phyloP scores from a whole-genome alignment of 2,329 filamentous ascomycete species.

The Scytalidium lignicola region DNA sequence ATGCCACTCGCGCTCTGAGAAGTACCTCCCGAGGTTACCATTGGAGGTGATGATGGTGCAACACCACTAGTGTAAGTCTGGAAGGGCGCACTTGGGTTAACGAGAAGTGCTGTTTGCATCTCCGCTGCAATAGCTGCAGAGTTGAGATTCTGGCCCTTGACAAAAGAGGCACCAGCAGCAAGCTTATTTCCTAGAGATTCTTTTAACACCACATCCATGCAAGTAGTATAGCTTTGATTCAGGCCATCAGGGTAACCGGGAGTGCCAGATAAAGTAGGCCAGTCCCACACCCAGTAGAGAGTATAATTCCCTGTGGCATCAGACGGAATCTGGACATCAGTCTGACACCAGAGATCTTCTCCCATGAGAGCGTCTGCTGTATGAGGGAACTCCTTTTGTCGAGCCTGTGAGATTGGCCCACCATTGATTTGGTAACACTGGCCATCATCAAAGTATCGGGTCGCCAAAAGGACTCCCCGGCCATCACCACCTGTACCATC shows the following conservation, averaged over 20 bases:
- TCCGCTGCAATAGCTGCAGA: slow-evolving; percentile 35
- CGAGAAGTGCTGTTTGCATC: background rate
- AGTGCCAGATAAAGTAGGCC: slow-evolving; percentile 56
- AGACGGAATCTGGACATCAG: slow-evolving; percentile 68
- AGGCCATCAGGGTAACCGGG: slow-evolving; percentile 39
- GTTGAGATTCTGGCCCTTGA: slow-evolving; percentile 35
- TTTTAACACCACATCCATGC: slow-evolving; percentile 43
- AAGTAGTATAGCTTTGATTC: slow-evolving; percentile 55
- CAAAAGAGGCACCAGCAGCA: slow-evolving; percentile 24
- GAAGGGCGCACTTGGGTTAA: background rate
- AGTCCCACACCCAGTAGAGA: slow-evolving; percentile 97
- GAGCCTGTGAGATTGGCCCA: slow-evolving; percentile 47
- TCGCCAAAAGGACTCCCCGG: slow-evolving; percentile 69
- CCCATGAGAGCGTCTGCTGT: slow-evolving; percentile 46
- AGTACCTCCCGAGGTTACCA: background rate
- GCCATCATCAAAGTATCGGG: slow-evolving; percentile 81
- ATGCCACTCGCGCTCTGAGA: background rate
- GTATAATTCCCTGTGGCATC: slow-evolving; percentile 67
- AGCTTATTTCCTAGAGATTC: slow-evolving; percentile 10
- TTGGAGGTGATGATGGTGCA: background rate
- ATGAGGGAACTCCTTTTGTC: slow-evolving; percentile 51
- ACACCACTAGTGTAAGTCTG: background rate
- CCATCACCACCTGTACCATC: slow-evolving; percentile 77
- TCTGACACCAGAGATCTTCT: slow-evolving; percentile 71
- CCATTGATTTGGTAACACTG: slow-evolving; percentile 80